These are phyloP conservation scores for Atkinsonella hypoxylon DNA, from an alignment of 2,329 filamentous ascomycete genomes.

Conservation along the genomic window DNA sequence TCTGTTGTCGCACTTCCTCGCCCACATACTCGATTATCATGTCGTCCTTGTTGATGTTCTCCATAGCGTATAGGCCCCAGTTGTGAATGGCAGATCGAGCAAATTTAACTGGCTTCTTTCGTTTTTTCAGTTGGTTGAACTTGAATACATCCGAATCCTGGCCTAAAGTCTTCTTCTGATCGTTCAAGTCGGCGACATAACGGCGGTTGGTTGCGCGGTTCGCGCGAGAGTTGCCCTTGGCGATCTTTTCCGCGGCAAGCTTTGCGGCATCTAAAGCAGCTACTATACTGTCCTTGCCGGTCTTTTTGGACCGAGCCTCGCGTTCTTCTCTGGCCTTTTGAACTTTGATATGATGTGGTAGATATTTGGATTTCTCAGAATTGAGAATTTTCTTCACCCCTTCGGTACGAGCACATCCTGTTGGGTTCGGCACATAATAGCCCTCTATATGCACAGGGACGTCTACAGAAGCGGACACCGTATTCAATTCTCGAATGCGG, in stretches of 20 bases:
- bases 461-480: slow-evolving; percentile 15
- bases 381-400: slow-evolving; percentile 92
- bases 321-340: slow-evolving; percentile 83
- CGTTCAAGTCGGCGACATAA: slow-evolving; percentile 86
- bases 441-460: slow-evolving; percentile 39
- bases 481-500: slow-evolving; percentile 44
- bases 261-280: slow-evolving; percentile 60
- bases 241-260: slow-evolving; percentile 66
- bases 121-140: slow-evolving; percentile 98
- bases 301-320: slow-evolving; percentile 61
- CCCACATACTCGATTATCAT: slow-evolving; percentile 99
- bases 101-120: slow-evolving; percentile 98
- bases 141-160: slow-evolving; percentile 83
- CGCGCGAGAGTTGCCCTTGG: slow-evolving; percentile 82
- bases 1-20: slow-evolving; percentile 91
- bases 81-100: slow-evolving; percentile 96
- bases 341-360: slow-evolving; percentile 94
- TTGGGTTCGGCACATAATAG: slow-evolving; percentile 74
- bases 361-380: slow-evolving; percentile 94
- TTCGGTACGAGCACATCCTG: slow-evolving; percentile 82
- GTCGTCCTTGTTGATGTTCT: slow-evolving; percentile 92
- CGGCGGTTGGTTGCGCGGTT: slow-evolving; percentile 94
- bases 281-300: slow-evolving; percentile 51
- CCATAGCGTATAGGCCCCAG: slow-evolving; percentile 95
- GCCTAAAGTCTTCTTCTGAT: slow-evolving; percentile 77